Evolutionary conservation across 805 yeast genomes (phyloP), one percentile per base, ranked within the genome.

Genomic region (Lachancea nothofagi): DNA sequence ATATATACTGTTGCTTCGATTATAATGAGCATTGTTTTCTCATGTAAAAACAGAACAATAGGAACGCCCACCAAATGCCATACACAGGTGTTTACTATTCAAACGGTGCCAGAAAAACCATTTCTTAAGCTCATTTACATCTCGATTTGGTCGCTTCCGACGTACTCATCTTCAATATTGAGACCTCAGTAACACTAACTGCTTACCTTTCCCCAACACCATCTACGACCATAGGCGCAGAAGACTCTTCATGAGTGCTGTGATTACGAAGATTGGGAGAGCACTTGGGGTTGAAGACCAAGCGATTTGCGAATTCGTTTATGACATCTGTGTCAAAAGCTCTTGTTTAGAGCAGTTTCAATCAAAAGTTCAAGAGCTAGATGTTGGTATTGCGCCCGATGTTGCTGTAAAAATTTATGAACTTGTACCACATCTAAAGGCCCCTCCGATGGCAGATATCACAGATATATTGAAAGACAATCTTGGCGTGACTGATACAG

Each of bases 241-340:
- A n/a, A n/a, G n/a, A n/a, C n/a, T 33, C 28, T 13, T 25, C 26
- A 38, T 38, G 42, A 33, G 7, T 5, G 20, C 37, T 3, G 27
- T 33, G 9, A 36, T 46, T 20, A 36, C 38, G 14, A 31, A 51
- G 26, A 53, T 64, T 23, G 39, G 46, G 5, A 31, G 39, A 12
- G 41, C 54, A 7, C 41, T 59, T 1, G 74, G 70, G 7, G 53
- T 64, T 3, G 61, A 64, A 26, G 79, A 75, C 41, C 58, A 55
- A 26, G 59, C 65, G 5, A 61, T 74, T 17, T 71, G 77, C 1
- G 74, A 71, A 43, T 74, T 70, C 48, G 57, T 77, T 4, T 42
- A 67, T 10, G 65, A 66, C 41, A 48, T 77, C 7, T 64, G 64
- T 44, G 46, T 48, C 2, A 53, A 57, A 17, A 59, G 72, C 2